These are phyloP conservation scores for Aureobasidium musti DNA, from an alignment of 2,329 filamentous ascomycete species.

Conservation along the genomic window DNA sequence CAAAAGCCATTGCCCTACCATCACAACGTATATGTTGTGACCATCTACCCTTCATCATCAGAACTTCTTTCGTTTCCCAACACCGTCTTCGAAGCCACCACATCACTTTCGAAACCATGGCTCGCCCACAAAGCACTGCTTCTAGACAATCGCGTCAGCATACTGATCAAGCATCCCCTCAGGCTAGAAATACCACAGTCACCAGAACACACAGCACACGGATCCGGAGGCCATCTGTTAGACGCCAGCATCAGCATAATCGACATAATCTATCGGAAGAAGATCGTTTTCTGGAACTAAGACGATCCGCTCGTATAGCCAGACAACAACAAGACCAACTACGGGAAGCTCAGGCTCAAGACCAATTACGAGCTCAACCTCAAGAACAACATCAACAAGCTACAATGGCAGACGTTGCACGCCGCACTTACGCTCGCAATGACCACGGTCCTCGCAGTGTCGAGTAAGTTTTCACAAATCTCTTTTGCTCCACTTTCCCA, in stretches of 20 bases:
- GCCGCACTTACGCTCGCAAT: slow-evolving; percentile 29
- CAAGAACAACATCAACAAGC: neutral
- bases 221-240: slow-evolving; percentile 17
- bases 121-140: neutral
- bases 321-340: slow-evolving; percentile 23
- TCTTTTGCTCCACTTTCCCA: neutral
- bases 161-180: slow-evolving; percentile 22
- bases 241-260: slow-evolving; percentile 14
- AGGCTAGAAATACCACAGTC: neutral
- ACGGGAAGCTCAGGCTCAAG: neutral
- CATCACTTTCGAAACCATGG: neutral
- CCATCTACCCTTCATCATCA: neutral
- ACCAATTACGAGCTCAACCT: neutral
- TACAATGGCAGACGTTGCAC: slow-evolving; percentile 28
- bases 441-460: slow-evolving; percentile 27
- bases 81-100: neutral
- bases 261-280: slow-evolving; percentile 8
- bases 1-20: slow-evolving; percentile 27
- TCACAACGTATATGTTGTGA: slow-evolving; percentile 23
- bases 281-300: slow-evolving; percentile 13
- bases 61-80: neutral
- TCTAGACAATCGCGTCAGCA: neutral
- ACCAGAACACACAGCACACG: neutral
- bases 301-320: slow-evolving; percentile 25
- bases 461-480: slow-evolving; percentile 11